Base-by-base conservation (phyloP, 2,329 filamentous ascomycete species). In the Cercospora nicotianae region DNA sequence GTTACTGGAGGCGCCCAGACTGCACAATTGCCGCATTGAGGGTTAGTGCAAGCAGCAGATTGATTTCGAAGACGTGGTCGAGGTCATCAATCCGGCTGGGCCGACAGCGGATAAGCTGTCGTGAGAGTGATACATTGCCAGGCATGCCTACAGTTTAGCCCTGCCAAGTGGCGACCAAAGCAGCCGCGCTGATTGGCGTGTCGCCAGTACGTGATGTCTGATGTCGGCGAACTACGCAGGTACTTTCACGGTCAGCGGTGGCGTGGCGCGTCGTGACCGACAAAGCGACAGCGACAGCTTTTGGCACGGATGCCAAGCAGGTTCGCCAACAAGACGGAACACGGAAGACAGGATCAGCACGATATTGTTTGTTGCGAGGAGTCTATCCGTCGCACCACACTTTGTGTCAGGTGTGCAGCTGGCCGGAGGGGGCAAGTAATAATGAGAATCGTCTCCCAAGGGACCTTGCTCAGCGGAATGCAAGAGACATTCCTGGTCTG, bases 391-490 rank as follows among this genome's bases (percentile, higher is more conserved):
- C 20, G 68, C 69, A 70, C 70, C 64, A 72, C 63, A 68, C 67
- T 51, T 65, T 66, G 70, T 70, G 70, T 69, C 70, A 69, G 70
- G 67, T 67, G 68, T 66, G 69, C 70, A 70, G 68, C 67, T 64
- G 65, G 67, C 64, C 68, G 66, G 63, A 64, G 68, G 67, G 67
- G 66, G 66, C 68, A 67, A 62, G 59, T 60, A 64, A 69, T 30
- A 58, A 67, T 68, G 45, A 65, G n/a, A 20, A 63, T 59, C 60
- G 20, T 42, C 64, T 64, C 59, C 57, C 26, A 60, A 62, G 33
- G 59, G 51, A 66, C 68, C 68, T 64, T 63, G 62, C 23, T 48
- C 60, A 61, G 61, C 61, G 64, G 64, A 67, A 64, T 61, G 66
- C 48, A 59, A 60, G 36, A 30, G 63, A 45, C 61, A 67, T 30